A percentile compares a stretch with the other conserved stretches of the same genome.
These are phyloP conservation scores for Stylonectria norvegica DNA, from an alignment of 2,329 filamentous ascomycete genomes.

Conservation along the genomic window DNA sequence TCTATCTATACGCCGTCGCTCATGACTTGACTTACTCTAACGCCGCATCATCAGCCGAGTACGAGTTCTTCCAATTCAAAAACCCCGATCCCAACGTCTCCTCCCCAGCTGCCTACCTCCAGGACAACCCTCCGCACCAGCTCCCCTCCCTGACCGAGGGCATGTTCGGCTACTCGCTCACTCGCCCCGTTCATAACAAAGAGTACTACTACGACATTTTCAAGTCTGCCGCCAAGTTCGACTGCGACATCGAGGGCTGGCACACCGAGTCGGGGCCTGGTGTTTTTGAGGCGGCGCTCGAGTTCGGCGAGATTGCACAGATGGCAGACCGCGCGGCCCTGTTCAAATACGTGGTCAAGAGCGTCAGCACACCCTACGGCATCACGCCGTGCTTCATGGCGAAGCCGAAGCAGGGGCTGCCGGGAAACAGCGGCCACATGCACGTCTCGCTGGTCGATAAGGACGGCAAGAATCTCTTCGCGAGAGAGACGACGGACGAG, in stretches of 20 bases:
- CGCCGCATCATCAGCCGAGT: conserved; percentile 65
- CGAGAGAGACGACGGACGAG: conserved; percentile 67
- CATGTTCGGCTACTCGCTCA: conserved; percentile 94
- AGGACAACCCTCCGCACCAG: conserved; percentile 67
- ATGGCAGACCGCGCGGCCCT: conserved; percentile 91
- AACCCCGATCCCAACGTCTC: conserved; percentile 56
- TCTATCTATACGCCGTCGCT: conserved; percentile 4
- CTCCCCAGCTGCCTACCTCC: conserved; percentile 70
- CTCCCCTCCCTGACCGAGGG: conserved; percentile 82
- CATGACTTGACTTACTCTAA: background rate
- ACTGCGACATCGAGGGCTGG: conserved; percentile 86
- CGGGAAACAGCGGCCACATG: conserved; percentile 94
- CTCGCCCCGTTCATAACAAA: conserved; percentile 81
- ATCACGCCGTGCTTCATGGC: conserved; percentile 99
- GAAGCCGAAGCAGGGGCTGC: conserved; percentile 85
- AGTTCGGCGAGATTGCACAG: conserved; percentile 79
- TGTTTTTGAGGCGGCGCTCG: conserved; percentile 91
- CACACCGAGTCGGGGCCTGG: conserved; percentile 92
- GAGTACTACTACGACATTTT: conserved; percentile 90
- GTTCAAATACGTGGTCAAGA: conserved; percentile 95
- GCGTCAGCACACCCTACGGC: conserved; percentile 77
- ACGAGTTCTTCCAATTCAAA: conserved; percentile 91
- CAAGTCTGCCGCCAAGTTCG: conserved; percentile 72
- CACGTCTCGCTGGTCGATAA: conserved; percentile 84
- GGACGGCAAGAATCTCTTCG: conserved; percentile 80